Conservation (phyloP, 2,329 filamentous ascomycete species). For the Graphilbum fragrans region DNA sequence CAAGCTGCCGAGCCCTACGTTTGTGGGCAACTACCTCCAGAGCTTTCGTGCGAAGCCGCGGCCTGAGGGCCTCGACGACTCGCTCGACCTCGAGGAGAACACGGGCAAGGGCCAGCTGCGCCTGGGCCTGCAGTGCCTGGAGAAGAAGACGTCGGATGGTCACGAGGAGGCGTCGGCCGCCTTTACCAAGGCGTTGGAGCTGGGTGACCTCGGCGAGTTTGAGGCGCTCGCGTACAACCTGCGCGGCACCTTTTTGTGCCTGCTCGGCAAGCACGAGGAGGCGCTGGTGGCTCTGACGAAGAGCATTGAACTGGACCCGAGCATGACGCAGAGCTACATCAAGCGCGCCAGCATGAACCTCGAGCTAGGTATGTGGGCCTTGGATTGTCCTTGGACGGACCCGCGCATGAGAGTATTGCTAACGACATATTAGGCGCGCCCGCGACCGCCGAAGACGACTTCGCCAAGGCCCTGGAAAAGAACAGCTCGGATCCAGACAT, state of each 20-base stretch:
- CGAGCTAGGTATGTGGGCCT: slow-evolving; percentile 57
- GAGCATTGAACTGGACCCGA: slow-evolving; percentile 81
- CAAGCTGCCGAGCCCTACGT: slow-evolving; percentile 88
- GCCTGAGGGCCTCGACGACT: slow-evolving; percentile 72
- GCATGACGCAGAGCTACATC: slow-evolving; percentile 92
- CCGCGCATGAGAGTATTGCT: background rate
- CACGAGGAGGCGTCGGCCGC: slow-evolving; percentile 80
- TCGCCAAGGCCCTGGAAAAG: slow-evolving; percentile 72
- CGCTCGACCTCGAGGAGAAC: slow-evolving; percentile 62
- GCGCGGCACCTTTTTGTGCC: slow-evolving; percentile 89
- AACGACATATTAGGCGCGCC: slow-evolving; percentile 50
- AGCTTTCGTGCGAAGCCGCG: slow-evolving; percentile 82
- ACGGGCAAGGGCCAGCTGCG: slow-evolving; percentile 79
- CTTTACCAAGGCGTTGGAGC: slow-evolving; percentile 79
- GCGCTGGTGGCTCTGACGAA: slow-evolving; percentile 80
- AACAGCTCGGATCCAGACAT: slow-evolving; percentile 89
- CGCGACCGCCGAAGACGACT: slow-evolving; percentile 78
- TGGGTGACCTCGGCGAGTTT: slow-evolving; percentile 66
- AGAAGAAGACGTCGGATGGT: slow-evolving; percentile 76
- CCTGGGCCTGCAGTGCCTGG: slow-evolving; percentile 68
- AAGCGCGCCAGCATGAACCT: slow-evolving; percentile 98
- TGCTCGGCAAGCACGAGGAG: slow-evolving; percentile 74
- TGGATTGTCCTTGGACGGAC: background rate
- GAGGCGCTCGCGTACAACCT: slow-evolving; percentile 94
- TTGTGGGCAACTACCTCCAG: slow-evolving; percentile 97